phyloP scores from a whole-genome alignment of 108 stramenopile genomes.

The Mediolabrus comicus region DNA sequence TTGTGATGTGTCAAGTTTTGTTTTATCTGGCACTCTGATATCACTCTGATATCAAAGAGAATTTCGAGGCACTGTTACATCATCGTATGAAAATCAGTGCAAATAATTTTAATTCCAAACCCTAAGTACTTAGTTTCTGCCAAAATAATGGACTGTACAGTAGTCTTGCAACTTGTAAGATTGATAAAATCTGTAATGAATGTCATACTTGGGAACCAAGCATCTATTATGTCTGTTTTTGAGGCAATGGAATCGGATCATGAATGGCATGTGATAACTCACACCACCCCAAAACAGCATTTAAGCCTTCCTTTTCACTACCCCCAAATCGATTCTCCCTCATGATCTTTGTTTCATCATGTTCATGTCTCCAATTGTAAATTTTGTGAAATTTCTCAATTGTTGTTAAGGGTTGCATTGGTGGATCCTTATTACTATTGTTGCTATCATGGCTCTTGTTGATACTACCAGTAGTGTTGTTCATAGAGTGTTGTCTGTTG shows the following conservation, averaged over 20 bases:
- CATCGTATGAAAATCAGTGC: no score
- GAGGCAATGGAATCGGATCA: not conserved
- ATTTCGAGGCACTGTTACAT: no score
- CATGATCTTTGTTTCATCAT: conserved; percentile 21
- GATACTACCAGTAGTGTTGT: no score
- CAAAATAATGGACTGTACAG: no score
- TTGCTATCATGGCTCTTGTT: not conserved
- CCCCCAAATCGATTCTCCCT: not conserved
- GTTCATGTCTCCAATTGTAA: conserved; percentile 41
- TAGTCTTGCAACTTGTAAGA: no score
- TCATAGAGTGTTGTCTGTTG: not conserved
- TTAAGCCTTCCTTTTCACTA: conserved; percentile 26
- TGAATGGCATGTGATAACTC: conserved; percentile 15
- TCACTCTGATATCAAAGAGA: no score
- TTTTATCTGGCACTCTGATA: no score
- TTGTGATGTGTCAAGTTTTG: no score
- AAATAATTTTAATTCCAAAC: no score
- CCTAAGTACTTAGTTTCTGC: no score
- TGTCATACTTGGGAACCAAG: no score
- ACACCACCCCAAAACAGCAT: conserved; percentile 39
- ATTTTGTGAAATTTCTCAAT: conserved; percentile 25
- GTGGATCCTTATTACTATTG: conserved; percentile 1
- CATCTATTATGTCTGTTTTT: not conserved
- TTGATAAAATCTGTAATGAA: no score
- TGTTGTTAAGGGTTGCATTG: conserved; percentile 9